These are phyloP conservation scores for Solanum hybrid DNA, from an alignment of 305 asterid species.

Conservation along the genomic window DNA sequence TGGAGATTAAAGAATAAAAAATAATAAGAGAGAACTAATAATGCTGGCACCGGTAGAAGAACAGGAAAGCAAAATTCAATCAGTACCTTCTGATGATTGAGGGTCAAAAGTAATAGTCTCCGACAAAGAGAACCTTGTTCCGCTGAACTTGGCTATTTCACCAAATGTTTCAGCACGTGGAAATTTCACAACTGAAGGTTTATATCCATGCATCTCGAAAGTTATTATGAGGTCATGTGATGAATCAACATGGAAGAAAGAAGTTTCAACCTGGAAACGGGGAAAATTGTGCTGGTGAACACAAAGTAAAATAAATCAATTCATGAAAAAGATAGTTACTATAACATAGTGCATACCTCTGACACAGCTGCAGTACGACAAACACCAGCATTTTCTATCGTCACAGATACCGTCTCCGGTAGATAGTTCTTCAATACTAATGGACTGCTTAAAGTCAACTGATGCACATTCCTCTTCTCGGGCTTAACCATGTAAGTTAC, in stretches of 20 bases:
- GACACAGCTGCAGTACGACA: conserved; percentile 55
- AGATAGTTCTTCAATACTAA: conserved; percentile 76
- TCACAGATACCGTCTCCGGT: conserved; percentile 56
- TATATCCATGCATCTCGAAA: conserved; percentile 57
- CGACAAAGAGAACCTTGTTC: conserved; percentile 70
- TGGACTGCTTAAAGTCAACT: conserved; percentile 69
- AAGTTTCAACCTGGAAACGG: conserved; percentile 81
- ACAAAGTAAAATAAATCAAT: conserved; percentile 9
- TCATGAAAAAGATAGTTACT: background rate
- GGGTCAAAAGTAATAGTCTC: conserved; percentile 71
- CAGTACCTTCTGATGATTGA: conserved; percentile 51
- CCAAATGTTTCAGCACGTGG: conserved; percentile 88
- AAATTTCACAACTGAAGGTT: conserved; percentile 61
- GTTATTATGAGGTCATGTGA: conserved; percentile 75
- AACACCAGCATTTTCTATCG: conserved; percentile 71
- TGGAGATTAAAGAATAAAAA: conserved; percentile 3
- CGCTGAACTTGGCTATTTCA: conserved; percentile 69
- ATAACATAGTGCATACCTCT: conserved; percentile 44
- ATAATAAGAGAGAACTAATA: conserved; percentile 9
- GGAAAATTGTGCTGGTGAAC: background rate
- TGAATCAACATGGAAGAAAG: conserved; percentile 79
- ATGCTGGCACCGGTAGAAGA: background rate
- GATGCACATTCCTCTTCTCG: conserved; percentile 51
- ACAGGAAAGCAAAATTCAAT: conserved; percentile 2
- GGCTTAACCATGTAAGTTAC: conserved; percentile 37